Conservation (phyloP, 192 early-diverging fungal species). For the Backusella tarrabulga region DNA sequence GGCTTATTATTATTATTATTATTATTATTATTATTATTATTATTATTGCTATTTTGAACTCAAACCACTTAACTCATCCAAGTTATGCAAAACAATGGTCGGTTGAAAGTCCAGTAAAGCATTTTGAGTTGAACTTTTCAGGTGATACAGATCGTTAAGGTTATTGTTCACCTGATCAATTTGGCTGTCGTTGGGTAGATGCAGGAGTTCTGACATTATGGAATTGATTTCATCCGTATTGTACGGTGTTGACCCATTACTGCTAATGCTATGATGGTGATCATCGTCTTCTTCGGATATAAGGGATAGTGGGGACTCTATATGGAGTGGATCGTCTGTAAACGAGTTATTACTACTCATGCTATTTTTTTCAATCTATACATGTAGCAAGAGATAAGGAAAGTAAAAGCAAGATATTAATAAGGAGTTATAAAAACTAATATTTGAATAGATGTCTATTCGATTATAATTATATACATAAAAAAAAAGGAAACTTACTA, state of each 20-base stretch:
- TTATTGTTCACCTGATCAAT: neutral
- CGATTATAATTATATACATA: neutral
- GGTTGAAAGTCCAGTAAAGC: neutral
- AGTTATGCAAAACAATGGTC: neutral
- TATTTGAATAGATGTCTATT: neutral
- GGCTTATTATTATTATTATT: neutral
- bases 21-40: neutral
- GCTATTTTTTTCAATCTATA: neutral
- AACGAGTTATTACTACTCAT: neutral
- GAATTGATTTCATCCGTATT: neutral
- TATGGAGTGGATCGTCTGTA: neutral
- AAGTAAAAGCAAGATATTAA: neutral
- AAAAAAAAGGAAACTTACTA: neutral
- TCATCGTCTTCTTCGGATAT: neutral
- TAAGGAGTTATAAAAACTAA: neutral
- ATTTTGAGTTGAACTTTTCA: neutral
- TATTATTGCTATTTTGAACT: neutral
- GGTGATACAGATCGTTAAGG: neutral
- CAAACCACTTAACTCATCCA: neutral
- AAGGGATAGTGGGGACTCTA: neutral
- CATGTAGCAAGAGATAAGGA: neutral
- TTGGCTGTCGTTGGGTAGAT: neutral
- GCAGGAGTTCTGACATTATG: neutral
- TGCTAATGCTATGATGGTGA: neutral
- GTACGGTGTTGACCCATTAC: neutral